Evolutionary conservation across 108 stramenopile species (phyloP).

Genomic region (Mediolabrus comicus): DNA sequence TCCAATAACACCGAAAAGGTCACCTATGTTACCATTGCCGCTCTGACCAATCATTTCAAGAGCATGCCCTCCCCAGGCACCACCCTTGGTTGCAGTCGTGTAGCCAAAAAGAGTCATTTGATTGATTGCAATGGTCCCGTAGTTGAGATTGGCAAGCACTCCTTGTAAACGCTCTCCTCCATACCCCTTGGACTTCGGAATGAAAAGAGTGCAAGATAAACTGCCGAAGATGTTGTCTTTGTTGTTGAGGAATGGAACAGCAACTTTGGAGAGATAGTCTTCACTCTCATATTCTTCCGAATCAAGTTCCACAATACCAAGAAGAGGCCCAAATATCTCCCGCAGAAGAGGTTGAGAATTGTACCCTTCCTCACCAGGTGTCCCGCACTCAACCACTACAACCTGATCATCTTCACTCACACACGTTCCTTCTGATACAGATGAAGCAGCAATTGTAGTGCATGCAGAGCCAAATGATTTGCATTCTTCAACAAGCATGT

Average conservation of each 20-base stretch:
- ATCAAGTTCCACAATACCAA: constrained; percentile 26
- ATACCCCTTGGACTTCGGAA: constrained; percentile 1
- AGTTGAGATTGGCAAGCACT: constrained; percentile 5
- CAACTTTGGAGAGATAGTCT: constrained; percentile 1
- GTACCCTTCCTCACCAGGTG: constrained; percentile 18
- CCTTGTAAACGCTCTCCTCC: background rate
- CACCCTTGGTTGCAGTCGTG: background rate
- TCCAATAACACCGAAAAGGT: constrained; percentile 4
- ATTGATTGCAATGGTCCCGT: constrained; percentile 14
- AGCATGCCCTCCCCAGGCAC: constrained; percentile 19
- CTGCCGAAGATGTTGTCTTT: constrained; percentile 33
- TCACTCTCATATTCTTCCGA: constrained; percentile 7
- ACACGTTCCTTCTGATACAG: constrained; percentile 2
- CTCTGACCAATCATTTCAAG: background rate
- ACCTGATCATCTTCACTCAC: constrained; percentile 7
- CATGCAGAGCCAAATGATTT: background rate
- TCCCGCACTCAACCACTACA: constrained; percentile 14
- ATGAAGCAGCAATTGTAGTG: constrained; percentile 3
- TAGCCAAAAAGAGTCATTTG: constrained; percentile 14
- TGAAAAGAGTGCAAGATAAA: constrained; percentile 21
- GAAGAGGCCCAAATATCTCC: constrained; percentile 37
- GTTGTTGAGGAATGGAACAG: constrained; percentile 36
- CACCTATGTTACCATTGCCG: constrained; percentile 17
- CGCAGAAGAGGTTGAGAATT: constrained; percentile 5
- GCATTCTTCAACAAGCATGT: background rate